A percentile compares a stretch with the other conserved stretches of the same genome.
Evolutionary conservation across 116 monocot genomes (phyloP).

Genomic region (Posidonia oceanica): DNA sequence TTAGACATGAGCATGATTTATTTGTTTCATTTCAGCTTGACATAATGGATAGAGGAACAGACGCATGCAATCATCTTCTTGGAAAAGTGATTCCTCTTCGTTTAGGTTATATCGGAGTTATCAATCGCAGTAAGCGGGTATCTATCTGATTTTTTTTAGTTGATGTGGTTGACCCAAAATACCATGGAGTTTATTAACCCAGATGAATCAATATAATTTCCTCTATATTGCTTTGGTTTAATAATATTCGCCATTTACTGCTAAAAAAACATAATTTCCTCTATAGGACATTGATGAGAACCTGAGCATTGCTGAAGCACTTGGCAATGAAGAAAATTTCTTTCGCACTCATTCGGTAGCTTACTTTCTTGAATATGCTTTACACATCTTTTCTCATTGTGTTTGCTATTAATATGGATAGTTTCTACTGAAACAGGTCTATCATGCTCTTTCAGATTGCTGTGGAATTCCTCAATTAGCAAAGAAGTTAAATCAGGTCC

Average conservation of each 20-base stretch:
- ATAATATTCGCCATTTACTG: neutral
- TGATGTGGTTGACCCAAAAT: neutral
- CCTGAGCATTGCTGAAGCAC: conserved; percentile 20
- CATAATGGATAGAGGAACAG: conserved; percentile 86
- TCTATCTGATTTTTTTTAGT: neutral
- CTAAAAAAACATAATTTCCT: neutral
- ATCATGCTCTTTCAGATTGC: conserved; percentile 66
- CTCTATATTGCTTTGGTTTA: neutral
- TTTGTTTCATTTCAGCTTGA: conserved; percentile 43
- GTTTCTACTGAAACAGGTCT: conserved; percentile 33
- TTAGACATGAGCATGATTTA: neutral
- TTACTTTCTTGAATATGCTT: conserved; percentile 1
- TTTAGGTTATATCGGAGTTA: conserved; percentile 75
- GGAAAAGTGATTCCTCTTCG: conserved; percentile 78
- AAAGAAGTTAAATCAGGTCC: conserved; percentile 81
- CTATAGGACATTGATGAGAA: conserved; percentile 23
- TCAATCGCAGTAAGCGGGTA: conserved; percentile 85
- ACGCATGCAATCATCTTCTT: conserved; percentile 66
- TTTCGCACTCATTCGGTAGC: conserved; percentile 19
- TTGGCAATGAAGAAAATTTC: conserved; percentile 24
- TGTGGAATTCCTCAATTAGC: conserved; percentile 88
- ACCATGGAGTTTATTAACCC: neutral
- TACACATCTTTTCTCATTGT: neutral
- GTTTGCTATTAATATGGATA: neutral
- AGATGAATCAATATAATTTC: neutral